These are phyloP conservation scores for Zoysia japonica DNA, from an alignment of 176 grass and related monocot species.

Conservation along the genomic window DNA sequence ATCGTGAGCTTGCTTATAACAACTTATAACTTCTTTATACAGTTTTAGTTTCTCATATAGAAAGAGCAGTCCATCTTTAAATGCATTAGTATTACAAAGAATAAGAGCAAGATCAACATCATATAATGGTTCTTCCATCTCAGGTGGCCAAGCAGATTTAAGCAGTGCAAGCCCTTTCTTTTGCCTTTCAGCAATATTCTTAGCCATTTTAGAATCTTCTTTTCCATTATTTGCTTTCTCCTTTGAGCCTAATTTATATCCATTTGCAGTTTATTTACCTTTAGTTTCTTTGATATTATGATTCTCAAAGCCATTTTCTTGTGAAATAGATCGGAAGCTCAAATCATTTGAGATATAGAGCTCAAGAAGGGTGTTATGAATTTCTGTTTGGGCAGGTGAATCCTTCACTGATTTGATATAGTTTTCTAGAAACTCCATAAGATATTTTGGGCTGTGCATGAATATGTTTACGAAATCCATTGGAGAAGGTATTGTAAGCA, in stretches of 20 bases:
- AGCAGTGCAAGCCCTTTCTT: constrained; percentile 78
- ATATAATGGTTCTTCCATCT: constrained; percentile 87
- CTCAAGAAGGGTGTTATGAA: constrained; percentile 94
- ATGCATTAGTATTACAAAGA: constrained; percentile 87
- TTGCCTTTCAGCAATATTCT: constrained; percentile 69
- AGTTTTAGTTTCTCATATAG: constrained; percentile 96
- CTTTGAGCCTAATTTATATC: constrained; percentile 41
- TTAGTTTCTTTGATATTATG: constrained; percentile 51
- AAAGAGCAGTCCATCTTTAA: constrained; percentile 87
- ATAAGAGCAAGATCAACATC: constrained; percentile 88
- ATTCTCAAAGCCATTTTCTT: constrained; percentile 66
- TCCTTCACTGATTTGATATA: constrained; percentile 78
- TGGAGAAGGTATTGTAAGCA: constrained; percentile 80
- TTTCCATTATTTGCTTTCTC: constrained; percentile 44
- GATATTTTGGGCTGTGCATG: constrained; percentile 75
- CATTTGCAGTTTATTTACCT: constrained; percentile 54
- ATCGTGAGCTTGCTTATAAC: constrained; percentile 95
- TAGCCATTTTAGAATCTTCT: constrained; percentile 48
- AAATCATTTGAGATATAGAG: constrained; percentile 88
- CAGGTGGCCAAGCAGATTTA: constrained; percentile 79
- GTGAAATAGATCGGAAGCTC: constrained; percentile 70
- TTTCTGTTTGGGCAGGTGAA: constrained; percentile 87
- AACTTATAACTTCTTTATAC: constrained; percentile 93
- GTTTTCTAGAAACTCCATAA: constrained; percentile 95
- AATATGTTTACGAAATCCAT: constrained; percentile 99